Percentiles rank a stretch among this genome's conserved stretches.
phyloP scores from a whole-genome alignment of 129 eudicot genomes.

The Centaurea solstitialis region DNA sequence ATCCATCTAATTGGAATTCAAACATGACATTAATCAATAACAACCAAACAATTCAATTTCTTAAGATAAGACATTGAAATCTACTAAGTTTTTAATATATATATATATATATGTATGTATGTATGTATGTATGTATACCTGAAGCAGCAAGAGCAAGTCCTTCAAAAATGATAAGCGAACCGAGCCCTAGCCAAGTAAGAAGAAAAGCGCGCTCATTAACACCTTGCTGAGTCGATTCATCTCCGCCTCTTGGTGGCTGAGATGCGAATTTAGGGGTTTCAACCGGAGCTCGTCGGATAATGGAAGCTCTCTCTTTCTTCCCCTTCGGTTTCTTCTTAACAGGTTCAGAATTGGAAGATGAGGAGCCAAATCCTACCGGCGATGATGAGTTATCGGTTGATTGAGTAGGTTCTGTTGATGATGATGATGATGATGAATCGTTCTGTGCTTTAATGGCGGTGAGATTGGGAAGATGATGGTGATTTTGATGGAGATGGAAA shows the following conservation, averaged over 20 bases:
- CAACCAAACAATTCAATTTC: background rate
- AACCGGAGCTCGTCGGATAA: constrained; percentile 60
- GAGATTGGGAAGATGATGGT: constrained; percentile 25
- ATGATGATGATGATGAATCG: constrained; percentile 33
- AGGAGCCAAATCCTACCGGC: constrained; percentile 53
- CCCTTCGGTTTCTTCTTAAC: constrained; percentile 45
- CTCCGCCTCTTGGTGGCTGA: constrained; percentile 25
- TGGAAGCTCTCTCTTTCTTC: constrained; percentile 50
- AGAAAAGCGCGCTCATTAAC: constrained; percentile 61
- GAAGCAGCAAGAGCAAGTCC: constrained; percentile 83
- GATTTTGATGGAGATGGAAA: background rate
- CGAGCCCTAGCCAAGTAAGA: constrained; percentile 90
- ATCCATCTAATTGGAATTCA: background rate
- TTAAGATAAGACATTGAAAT: background rate
- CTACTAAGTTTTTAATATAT: no score
- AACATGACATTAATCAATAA: background rate
- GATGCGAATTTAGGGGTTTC: constrained; percentile 57
- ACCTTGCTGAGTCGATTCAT: constrained; percentile 35
- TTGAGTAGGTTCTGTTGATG: constrained; percentile 7
- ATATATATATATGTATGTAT: no score
- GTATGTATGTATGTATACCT: no score
- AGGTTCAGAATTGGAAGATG: constrained; percentile 25
- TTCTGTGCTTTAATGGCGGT: constrained; percentile 39
- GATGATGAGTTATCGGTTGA: constrained; percentile 19
- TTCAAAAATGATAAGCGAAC: constrained; percentile 65